Percentiles rank a stretch among this genome's conserved stretches.
phyloP scores from a whole-genome alignment of 345 rosid species.

The Barbarea vulgaris region DNA sequence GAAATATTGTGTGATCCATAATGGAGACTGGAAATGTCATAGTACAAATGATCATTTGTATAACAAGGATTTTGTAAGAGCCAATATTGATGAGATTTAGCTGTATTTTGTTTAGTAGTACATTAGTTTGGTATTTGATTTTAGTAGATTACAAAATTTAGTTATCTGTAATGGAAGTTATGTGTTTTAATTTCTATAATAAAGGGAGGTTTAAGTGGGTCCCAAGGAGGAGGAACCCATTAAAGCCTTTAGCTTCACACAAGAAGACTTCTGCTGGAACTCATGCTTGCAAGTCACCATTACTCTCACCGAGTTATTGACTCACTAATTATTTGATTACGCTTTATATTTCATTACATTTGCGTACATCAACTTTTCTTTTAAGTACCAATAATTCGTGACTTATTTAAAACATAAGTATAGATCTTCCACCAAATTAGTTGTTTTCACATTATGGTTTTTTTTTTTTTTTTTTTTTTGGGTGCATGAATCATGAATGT shows the following conservation, averaged over 20 bases:
- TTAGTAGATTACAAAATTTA: neutral
- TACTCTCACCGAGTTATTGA: conserved; percentile 25
- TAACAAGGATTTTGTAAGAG: neutral
- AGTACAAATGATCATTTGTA: neutral
- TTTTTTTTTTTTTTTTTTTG: neutral
- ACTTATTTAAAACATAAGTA: conserved; percentile 8
- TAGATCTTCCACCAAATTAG: neutral
- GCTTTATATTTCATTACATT: neutral
- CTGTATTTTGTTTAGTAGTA: neutral
- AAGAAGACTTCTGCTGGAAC: conserved; percentile 42
- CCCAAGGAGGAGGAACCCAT: conserved; percentile 13
- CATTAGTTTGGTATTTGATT: neutral
- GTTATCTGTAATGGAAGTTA: neutral
- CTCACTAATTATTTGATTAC: conserved; percentile 1
- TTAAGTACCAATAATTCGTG: conserved; percentile 18
- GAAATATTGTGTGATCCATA: neutral
- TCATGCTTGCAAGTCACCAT: conserved; percentile 43
- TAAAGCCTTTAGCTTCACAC: conserved; percentile 62
- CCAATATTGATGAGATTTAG: neutral
- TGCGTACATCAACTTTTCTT: conserved; percentile 16
- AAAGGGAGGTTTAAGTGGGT: conserved; percentile 13
- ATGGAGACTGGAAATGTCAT: neutral
- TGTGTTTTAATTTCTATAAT: neutral
- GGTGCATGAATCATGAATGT: no score
- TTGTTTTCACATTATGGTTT: neutral